Percentiles rank a stretch among this genome's conserved stretches.
Evolutionary conservation across 2,329 filamentous ascomycete species (phyloP).

Genomic region (Ceratocystis harringtonii): DNA sequence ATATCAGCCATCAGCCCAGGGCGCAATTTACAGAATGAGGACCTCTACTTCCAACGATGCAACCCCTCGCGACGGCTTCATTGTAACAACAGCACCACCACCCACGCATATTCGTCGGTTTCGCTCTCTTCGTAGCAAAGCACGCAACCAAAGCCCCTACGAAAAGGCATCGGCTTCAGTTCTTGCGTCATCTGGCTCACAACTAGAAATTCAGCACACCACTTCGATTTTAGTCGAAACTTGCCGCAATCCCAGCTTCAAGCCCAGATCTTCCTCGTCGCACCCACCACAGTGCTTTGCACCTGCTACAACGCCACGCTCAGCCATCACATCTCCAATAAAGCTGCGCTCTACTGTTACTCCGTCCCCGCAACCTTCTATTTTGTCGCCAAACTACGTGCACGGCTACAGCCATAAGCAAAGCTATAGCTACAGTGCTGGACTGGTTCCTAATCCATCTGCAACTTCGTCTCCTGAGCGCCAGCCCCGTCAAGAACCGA

Average conservation of each 20-base stretch:
- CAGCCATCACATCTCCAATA: not conserved
- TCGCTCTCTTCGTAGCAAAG: conserved; percentile 8
- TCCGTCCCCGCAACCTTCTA: not conserved
- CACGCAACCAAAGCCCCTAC: not conserved
- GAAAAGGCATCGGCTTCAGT: conserved; percentile 5
- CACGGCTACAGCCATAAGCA: not conserved
- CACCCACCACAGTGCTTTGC: not conserved
- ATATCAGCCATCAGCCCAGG: not conserved
- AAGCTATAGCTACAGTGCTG: not conserved
- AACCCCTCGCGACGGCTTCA: not conserved
- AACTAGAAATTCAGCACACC: conserved; percentile 14
- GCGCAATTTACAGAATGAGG: not conserved
- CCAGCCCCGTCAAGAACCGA: not conserved
- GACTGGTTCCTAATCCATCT: not conserved
- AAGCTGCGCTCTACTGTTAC: not conserved
- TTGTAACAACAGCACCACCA: conserved; percentile 3
- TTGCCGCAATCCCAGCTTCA: not conserved
- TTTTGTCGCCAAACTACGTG: not conserved
- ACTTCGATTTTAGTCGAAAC: conserved; percentile 10
- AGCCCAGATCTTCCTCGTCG: not conserved
- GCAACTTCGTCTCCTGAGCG: not conserved
- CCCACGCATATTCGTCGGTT: conserved; percentile 7
- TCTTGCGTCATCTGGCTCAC: not conserved
- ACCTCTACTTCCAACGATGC: not conserved
- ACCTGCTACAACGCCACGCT: not conserved